phyloP scores from a whole-genome alignment of 2,329 filamentous ascomycete species.

The Cryphonectria parasitica region DNA sequence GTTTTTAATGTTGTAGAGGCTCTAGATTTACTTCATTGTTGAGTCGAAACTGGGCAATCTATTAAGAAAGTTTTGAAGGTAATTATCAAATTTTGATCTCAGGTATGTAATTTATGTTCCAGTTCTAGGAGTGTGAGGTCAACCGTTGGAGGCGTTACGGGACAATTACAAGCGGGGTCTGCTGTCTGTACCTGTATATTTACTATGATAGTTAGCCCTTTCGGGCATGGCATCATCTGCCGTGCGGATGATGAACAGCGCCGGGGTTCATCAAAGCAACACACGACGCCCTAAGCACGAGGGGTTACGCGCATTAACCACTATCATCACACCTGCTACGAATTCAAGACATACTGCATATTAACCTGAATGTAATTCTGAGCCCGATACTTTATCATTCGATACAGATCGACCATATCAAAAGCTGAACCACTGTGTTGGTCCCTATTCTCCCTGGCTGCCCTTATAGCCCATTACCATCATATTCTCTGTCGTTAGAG shows the following conservation, averaged over 20 bases:
- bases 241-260: neutral
- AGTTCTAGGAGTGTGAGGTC: neutral
- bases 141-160: neutral
- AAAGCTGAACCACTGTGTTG: neutral
- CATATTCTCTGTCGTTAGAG: neutral
- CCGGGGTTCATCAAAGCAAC: neutral
- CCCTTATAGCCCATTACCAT: neutral
- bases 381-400: no score
- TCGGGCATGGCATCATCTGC: conserved; percentile 1
- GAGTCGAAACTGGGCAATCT: no score
- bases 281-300: neutral
- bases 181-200: neutral
- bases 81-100: neutral
- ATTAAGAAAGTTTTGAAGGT: neutral
- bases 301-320: no score
- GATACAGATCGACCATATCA: neutral
- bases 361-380: no score
- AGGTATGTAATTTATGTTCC: neutral
- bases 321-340: neutral
- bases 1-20: neutral
- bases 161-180: neutral
- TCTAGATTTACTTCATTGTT: neutral
- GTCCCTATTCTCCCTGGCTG: neutral
- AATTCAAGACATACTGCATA: no score
- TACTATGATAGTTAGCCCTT: neutral